These are phyloP conservation scores for Senna tora DNA, from an alignment of 306 rosid genomes.

Conservation along the genomic window DNA sequence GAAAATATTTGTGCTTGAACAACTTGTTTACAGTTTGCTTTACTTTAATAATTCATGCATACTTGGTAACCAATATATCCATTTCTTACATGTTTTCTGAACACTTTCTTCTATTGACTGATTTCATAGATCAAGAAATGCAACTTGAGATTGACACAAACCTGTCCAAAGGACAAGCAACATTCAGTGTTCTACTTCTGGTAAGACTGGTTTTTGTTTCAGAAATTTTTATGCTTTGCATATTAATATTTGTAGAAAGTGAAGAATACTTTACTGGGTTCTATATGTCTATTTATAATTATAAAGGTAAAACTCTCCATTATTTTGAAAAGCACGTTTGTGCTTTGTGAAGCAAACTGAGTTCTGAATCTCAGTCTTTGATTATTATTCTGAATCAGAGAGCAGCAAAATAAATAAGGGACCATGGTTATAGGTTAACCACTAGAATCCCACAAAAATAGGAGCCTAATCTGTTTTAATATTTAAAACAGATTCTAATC, in stretches of 20 bases:
- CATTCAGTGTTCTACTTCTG: slow-evolving; percentile 47
- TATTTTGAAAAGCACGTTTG: too few relatives aligned
- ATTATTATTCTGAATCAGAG: too few relatives aligned
- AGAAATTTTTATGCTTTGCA: slow-evolving; percentile 13
- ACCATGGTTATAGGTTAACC: too few relatives aligned
- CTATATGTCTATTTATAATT: neutral
- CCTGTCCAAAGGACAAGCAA: slow-evolving; percentile 53
- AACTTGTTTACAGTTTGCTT: neutral
- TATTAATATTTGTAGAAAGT: neutral
- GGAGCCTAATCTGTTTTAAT: too few relatives aligned
- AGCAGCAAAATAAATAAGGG: too few relatives aligned
- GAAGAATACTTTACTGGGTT: neutral
- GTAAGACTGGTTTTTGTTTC: slow-evolving; percentile 41
- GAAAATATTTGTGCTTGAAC: neutral
- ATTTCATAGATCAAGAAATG: slow-evolving; percentile 49
- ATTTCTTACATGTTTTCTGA: slow-evolving; percentile 32
- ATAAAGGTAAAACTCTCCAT: neutral
- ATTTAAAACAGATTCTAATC: too few relatives aligned
- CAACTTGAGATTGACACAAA: slow-evolving; percentile 51
- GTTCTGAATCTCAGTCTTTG: too few relatives aligned
- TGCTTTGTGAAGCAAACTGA: too few relatives aligned
- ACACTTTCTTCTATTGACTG: slow-evolving; percentile 21
- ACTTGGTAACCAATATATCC: neutral
- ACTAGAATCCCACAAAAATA: too few relatives aligned
- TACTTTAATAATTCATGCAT: neutral